Conservation (phyloP, 306 rosid genomes). For the Vicia faba region DNA sequence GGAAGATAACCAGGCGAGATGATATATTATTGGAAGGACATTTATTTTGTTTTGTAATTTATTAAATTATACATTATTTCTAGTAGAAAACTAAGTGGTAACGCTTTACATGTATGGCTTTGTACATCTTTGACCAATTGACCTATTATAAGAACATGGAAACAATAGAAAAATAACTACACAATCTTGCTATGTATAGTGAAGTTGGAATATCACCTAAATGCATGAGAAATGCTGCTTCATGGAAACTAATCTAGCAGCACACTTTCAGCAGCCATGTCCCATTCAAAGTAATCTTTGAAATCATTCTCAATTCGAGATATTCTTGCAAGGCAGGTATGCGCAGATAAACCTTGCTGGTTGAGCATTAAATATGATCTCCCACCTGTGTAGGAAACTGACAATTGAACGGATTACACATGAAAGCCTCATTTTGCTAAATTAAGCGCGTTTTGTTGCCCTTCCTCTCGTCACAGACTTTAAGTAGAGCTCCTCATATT, state of each 20-base stretch:
- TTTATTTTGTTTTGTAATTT: conserved; percentile 8
- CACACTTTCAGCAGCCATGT: conserved; percentile 37
- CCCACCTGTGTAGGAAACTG: conserved; percentile 18
- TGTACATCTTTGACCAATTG: conserved; percentile 30
- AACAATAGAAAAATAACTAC: conserved; percentile 16
- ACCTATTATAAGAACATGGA: conserved; percentile 4
- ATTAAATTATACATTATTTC: conserved; percentile 27
- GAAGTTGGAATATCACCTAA: conserved; percentile 15
- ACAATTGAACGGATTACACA: conserved; percentile 4
- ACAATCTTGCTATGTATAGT: conserved; percentile 24
- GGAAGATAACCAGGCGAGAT: background rate
- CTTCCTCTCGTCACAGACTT: conserved; percentile 72
- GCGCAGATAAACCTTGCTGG: conserved; percentile 21
- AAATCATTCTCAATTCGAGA: conserved; percentile 34
- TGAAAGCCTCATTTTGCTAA: conserved; percentile 17
- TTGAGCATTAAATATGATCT: conserved; percentile 28
- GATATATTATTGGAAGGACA: background rate
- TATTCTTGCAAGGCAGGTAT: conserved; percentile 18
- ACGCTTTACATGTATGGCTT: conserved; percentile 43
- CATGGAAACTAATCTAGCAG: conserved; percentile 32
- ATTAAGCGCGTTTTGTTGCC: conserved; percentile 45
- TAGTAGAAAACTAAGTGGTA: conserved; percentile 17
- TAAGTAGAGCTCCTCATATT: conserved; percentile 82
- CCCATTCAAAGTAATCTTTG: conserved; percentile 27
- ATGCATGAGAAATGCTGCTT: conserved; percentile 6